Percentiles rank a stretch among this genome's conserved stretches.
Evolutionary conservation across 116 monocot genomes (phyloP).

Genomic region (Papilionanthe hybrid): DNA sequence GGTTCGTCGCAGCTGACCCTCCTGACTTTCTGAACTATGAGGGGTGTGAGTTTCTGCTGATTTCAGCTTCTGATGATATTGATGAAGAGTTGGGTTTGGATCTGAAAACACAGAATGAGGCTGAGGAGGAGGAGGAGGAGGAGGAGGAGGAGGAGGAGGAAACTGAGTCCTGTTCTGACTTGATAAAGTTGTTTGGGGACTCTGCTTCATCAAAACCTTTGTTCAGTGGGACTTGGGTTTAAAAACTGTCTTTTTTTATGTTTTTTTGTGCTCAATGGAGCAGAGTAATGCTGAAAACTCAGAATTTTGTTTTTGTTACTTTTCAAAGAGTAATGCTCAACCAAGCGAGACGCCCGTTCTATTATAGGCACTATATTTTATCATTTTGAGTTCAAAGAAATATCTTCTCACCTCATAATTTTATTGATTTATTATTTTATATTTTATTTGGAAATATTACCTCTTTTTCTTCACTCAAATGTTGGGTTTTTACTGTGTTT

Average conservation of each 20-base stretch:
- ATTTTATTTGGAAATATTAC: no score
- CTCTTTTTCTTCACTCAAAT: no score
- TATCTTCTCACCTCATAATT: no score
- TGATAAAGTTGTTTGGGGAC: conserved; percentile 60
- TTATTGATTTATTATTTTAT: no score
- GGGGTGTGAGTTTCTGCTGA: conserved; percentile 74
- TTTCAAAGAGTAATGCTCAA: no score
- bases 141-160: no score
- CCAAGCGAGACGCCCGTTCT: no score
- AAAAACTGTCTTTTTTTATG: background rate
- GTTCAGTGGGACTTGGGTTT: conserved; percentile 56
- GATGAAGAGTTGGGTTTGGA: conserved; percentile 71
- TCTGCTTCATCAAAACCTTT: conserved; percentile 38
- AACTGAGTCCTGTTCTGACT: conserved; percentile 39
- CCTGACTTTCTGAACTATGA: conserved; percentile 78
- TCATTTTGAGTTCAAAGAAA: no score
- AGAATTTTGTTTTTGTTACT: no score
- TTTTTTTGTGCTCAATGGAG: background rate
- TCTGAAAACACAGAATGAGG: conserved; percentile 31
- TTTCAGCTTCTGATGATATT: conserved; percentile 62
- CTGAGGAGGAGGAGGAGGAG: conserved; percentile 2
- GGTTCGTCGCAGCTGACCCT: conserved; percentile 46
- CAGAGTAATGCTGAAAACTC: background rate
- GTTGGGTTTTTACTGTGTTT: no score
- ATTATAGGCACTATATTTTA: no score